Evolutionary conservation across 371 early-diverging fungal species (phyloP).

Genomic region (Lichtheimia ornata): DNA sequence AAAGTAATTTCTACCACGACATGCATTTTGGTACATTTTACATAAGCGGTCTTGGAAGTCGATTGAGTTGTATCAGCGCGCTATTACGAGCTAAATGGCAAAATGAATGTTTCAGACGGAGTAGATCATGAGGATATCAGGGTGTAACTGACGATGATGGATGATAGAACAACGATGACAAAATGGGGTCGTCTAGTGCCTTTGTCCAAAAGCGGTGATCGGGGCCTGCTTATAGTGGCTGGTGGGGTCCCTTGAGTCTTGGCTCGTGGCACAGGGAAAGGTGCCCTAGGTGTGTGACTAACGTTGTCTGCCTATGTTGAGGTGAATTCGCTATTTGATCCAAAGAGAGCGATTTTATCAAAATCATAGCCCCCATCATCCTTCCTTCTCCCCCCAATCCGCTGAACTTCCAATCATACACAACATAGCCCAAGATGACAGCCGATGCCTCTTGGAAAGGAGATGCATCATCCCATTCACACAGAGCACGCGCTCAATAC

Average conservation of each 20-base stretch:
- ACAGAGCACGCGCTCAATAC: not conserved
- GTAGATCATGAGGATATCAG: constrained; percentile 1
- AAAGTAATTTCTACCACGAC: no score
- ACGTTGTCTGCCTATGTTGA: constrained; percentile 4
- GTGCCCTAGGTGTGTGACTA: constrained; percentile 7
- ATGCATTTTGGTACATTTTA: no score
- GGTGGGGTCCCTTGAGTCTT: constrained; percentile 13
- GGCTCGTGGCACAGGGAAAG: constrained; percentile 14
- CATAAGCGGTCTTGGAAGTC: no score
- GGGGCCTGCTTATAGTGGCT: constrained; percentile 10
- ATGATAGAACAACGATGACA: constrained; percentile 12
- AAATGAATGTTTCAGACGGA: constrained; percentile 1
- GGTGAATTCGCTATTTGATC: constrained; percentile 13
- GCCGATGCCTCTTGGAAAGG: constrained; percentile 11
- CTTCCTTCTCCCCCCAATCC: not conserved
- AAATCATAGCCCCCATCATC: constrained; percentile 1
- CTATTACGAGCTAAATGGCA: no score
- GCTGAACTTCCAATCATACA: no score
- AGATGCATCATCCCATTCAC: constrained; percentile 7
- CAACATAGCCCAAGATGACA: no score
- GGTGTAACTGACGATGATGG: constrained; percentile 1
- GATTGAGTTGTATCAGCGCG: no score
- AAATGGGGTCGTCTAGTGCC: not conserved
- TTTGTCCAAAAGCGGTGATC: constrained; percentile 6
- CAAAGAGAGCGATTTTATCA: not conserved